phyloP scores from a whole-genome alignment of 495 filamentous ascomycete species.

The Podospora pseudocomata region DNA sequence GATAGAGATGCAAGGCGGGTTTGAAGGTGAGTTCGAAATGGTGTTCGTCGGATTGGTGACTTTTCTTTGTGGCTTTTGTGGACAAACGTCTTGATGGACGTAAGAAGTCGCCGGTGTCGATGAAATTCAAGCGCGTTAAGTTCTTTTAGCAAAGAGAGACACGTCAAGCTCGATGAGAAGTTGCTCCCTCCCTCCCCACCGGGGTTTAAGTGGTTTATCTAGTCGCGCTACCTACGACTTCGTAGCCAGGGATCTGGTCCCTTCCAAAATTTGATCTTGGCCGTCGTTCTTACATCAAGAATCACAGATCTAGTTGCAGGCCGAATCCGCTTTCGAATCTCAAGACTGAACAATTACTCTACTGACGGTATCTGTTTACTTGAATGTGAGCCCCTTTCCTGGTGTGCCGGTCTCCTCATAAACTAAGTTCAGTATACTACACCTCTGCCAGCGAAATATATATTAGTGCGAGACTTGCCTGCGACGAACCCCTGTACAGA shows the following conservation, averaged over 20 bases:
- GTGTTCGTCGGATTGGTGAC: conserved; percentile 1
- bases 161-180: not conserved
- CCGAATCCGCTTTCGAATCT: no score
- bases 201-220: not conserved
- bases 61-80: not conserved
- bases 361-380: no score
- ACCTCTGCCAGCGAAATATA: no score
- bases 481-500: no score
- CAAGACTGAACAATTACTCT: no score
- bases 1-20: not conserved
- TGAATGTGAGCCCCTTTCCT: no score
- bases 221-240: not conserved
- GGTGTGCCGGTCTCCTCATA: no score
- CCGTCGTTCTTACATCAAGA: no score
- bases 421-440: no score
- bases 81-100: not conserved
- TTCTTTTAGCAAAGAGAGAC: not conserved
- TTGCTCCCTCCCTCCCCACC: not conserved
- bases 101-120: not conserved
- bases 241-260: not conserved
- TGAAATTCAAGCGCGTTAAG: not conserved
- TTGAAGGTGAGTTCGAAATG: not conserved
- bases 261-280: no score
- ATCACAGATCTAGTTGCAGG: no score
- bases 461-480: no score